phyloP scores from a whole-genome alignment of 805 yeast genomes.

The Hanseniaspora clermontiae region DNA sequence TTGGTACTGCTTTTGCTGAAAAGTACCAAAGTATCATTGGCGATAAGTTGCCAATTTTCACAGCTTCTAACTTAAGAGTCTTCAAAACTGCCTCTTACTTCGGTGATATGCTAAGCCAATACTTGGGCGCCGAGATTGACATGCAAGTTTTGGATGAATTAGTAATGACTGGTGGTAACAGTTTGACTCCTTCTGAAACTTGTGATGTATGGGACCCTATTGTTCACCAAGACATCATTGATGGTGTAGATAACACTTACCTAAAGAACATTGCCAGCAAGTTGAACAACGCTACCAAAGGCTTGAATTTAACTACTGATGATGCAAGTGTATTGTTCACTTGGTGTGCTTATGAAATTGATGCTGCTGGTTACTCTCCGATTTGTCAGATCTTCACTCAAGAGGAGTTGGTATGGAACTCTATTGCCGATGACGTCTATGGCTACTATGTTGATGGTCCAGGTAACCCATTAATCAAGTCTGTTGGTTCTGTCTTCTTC shows the following conservation, averaged over 20 bases:
- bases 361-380: conserved; percentile 54
- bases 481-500: conserved; percentile 50
- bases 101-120: conserved; percentile 40
- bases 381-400: conserved; percentile 58
- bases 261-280: conserved; percentile 45
- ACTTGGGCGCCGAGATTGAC: conserved; percentile 26
- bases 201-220: conserved; percentile 31
- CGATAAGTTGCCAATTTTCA: conserved; percentile 36
- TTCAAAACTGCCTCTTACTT: conserved; percentile 37
- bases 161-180: conserved; percentile 36
- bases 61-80: conserved; percentile 38
- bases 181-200: conserved; percentile 36
- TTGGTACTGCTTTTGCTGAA: conserved; percentile 35
- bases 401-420: conserved; percentile 51
- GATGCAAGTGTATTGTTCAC: conserved; percentile 45
- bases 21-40: conserved; percentile 33
- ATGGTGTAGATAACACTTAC: conserved; percentile 26
- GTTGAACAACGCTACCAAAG: conserved; percentile 43
- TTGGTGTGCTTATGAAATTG: conserved; percentile 65
- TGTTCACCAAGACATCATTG: conserved; percentile 16
- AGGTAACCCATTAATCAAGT: conserved; percentile 45
- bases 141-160: conserved; percentile 33
- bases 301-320: conserved; percentile 36
- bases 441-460: conserved; percentile 53
- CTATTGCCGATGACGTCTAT: conserved; percentile 46